A percentile compares a stretch with the other conserved stretches of the same genome.
phyloP scores from a whole-genome alignment of 106 monocot species.

The Dendrobium catenatum region DNA sequence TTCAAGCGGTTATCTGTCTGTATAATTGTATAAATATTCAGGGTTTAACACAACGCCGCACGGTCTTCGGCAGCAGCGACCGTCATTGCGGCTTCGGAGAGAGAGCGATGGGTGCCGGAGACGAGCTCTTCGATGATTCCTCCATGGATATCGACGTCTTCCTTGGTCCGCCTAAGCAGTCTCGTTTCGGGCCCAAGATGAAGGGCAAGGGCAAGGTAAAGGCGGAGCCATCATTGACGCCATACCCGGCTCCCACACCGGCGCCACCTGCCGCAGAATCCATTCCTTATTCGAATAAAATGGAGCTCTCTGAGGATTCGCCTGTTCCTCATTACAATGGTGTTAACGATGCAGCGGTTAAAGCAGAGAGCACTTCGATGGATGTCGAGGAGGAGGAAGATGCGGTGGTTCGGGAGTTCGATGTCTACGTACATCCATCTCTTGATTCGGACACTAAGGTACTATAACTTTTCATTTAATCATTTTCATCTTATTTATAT shows the following conservation, averaged over 20 bases:
- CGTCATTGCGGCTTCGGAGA: background rate
- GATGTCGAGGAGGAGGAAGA: conserved; percentile 14
- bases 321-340: background rate
- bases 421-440: conserved; percentile 8
- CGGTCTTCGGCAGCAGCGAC: background rate
- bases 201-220: conserved; percentile 11
- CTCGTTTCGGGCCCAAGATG: conserved; percentile 15
- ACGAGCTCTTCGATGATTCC: background rate
- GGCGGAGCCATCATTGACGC: background rate
- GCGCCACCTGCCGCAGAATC: too few relatives aligned
- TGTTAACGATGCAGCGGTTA: background rate
- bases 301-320: background rate
- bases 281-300: background rate
- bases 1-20: too few relatives aligned
- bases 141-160: background rate
- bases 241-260: background rate
- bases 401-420: conserved; percentile 16
- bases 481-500: background rate
- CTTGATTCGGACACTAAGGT: conserved; percentile 10
- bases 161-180: background rate
- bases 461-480: background rate
- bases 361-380: conserved; percentile 1
- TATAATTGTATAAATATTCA: too few relatives aligned
- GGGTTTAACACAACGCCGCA: background rate
- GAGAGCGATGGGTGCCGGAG: background rate